Percentiles rank a stretch among this genome's conserved stretches.
phyloP scores from a whole-genome alignment of 2,329 filamentous ascomycete species.

The Amesomyces nigricolor region DNA sequence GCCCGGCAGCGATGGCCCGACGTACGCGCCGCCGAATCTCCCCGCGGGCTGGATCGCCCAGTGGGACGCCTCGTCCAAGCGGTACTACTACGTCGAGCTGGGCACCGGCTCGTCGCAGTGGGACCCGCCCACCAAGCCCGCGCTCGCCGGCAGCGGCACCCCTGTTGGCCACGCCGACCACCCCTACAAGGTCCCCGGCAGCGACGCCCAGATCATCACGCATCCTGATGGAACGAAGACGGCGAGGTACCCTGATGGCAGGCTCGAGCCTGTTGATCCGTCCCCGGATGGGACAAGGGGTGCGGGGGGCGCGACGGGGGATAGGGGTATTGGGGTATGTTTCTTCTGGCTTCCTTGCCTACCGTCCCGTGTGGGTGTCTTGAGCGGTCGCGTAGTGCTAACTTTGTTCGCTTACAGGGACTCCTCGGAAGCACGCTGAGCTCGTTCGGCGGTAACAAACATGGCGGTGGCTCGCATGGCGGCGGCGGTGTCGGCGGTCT shows the following conservation, averaged over 20 bases:
- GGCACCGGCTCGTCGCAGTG: conserved; percentile 67
- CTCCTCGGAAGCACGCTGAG: conserved; percentile 55
- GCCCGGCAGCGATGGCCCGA: conserved; percentile 54
- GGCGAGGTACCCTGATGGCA: conserved; percentile 54
- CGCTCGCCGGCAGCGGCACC: conserved; percentile 52
- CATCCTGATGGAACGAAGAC: conserved; percentile 59
- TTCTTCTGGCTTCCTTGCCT: no score
- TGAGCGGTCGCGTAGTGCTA: neutral
- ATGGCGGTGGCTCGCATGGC: conserved; percentile 29
- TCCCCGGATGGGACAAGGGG: conserved; percentile 24
- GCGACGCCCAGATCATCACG: conserved; percentile 48
- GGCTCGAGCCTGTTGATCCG: conserved; percentile 53
- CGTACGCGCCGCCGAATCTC: conserved; percentile 54
- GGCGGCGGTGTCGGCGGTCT: conserved; percentile 35
- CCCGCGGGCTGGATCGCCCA: conserved; percentile 65
- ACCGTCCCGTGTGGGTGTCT: no score
- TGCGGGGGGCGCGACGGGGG: conserved; percentile 45
- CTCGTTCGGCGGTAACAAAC: conserved; percentile 41
- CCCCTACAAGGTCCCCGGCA: conserved; percentile 52
- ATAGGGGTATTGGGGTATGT: conserved; percentile 62
- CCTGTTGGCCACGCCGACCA: conserved; percentile 52
- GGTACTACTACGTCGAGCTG: conserved; percentile 68
- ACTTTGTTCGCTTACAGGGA: conserved; percentile 17
- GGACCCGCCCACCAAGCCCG: conserved; percentile 63
- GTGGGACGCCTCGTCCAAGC: conserved; percentile 59